Base-by-base conservation (phyloP, 495 filamentous ascomycete genomes). In the Aspergillus bertholletiae region DNA sequence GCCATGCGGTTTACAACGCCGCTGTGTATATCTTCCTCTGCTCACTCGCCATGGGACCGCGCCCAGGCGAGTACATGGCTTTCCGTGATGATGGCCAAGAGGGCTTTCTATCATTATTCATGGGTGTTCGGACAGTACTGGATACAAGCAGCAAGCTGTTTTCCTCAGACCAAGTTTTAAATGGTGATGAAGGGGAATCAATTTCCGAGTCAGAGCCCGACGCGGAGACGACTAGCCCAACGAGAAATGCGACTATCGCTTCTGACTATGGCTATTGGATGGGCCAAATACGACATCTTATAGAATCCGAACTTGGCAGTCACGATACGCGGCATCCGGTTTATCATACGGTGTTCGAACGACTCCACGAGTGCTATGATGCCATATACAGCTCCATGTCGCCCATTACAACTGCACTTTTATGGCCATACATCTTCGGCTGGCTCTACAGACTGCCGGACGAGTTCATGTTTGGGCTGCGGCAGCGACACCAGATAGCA, bases 371-470 rank as follows among this genome's bases (percentile, higher is more conserved):
- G 20, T 18, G 20, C 8, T 30, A 30, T 15, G 12, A 27, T n/a
- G 41, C 51, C n/a, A 39, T 39, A 13, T 39, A 39, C 12, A 39
- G 37, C 24, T 12, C 37, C n/a, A 17, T 9, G 6, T 32, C 15
- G 24, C 20, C 49, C 7, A 5, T 28, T 5, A n/a, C 13, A 15
- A 13, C 32, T 24, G 24, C 28, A 12, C 39, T 26, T 1, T 40
- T 55, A 1, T 55, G 52, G 37, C 53, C 53, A 18, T 34, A 11
- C 0, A 24, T 55, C 7, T 55, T 55, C 17, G 45, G 28, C 20
- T 55, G 53, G 53, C 46, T 55, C 22, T 55, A 55, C 11, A 35
- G 15, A 26, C n/a, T 55, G 7, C 53, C 53, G 9, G 52, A 55
- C 20, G 20, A n/a, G 9, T 9, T 60, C 7, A 7, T 52, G 3